Base-by-base conservation (phyloP, 129 eudicot species). In the Escallonia herrerae region DNA sequence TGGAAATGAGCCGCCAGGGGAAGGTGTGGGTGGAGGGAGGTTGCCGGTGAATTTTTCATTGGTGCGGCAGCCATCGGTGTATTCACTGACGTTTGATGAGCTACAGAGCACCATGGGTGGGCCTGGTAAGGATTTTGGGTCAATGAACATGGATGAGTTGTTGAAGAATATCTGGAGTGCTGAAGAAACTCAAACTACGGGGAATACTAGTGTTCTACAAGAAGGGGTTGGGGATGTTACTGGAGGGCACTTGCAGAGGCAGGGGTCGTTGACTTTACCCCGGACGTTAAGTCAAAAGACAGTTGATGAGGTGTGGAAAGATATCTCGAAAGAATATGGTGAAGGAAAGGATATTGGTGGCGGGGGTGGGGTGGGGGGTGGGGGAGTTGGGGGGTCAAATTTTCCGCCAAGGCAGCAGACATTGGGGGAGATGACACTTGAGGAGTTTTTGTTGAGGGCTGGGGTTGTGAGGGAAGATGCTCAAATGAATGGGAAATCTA, bases 111-210 rank as follows among this genome's bases (percentile, higher is more conserved):
- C 90, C n/a, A 67, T 89, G 62, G 98, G 95, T 10, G 79, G 95
- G 40, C 61, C 62, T 12, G 95, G 95, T 63, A 93, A 93, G 73
- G 99, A 93, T 80, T 86, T 93, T 68, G 99, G 99, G 62, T 93
- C 99, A 2, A 89, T 93, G 96, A 93, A 93, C 71, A 93, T 93
- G 99, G 99, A 93, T 80, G 99, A 93, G 66, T 75, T 93, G 69
- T 72, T 93, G 22, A 93, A 93, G 65, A 89, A 70, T 67, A 93
- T 93, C 43, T 93, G 99, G 99, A 88, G 83, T 76, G 96, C 96
- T 48, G 99, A 93, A 72, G 99, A 93, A 65, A 86, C 74, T 72
- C 96, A 93, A 49, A 77, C 73, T 43, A 70, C 70, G 65, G 93
- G 79, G 8, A 56, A 66, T 4, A 70, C 63, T 8, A 61, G 46